These are phyloP conservation scores for Chalara sp. DNA, from an alignment of 2,329 filamentous ascomycete species.

Conservation along the genomic window DNA sequence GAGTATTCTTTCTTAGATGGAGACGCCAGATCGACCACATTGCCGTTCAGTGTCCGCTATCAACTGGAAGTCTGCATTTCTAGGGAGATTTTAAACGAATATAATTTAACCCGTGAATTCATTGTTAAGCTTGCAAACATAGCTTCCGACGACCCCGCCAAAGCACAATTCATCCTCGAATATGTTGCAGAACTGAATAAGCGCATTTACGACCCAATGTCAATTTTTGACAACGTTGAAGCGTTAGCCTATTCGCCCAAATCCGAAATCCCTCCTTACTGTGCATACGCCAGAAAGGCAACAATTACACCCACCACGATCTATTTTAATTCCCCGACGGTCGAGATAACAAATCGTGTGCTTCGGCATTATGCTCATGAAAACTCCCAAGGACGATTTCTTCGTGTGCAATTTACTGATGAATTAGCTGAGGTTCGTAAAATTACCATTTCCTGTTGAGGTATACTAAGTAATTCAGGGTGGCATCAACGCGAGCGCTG, in stretches of 20 bases:
- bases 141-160: conserved; percentile 32
- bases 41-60: conserved; percentile 73
- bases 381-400: conserved; percentile 66
- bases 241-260: conserved; percentile 40
- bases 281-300: conserved; percentile 67
- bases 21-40: conserved; percentile 27
- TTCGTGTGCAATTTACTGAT: conserved; percentile 85
- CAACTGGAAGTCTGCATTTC: conserved; percentile 94
- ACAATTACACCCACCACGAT: conserved; percentile 80
- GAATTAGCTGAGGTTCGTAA: conserved; percentile 46
- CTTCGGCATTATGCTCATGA: conserved; percentile 60
- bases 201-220: conserved; percentile 62
- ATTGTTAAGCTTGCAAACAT: conserved; percentile 51
- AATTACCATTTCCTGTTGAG: conserved; percentile 9
- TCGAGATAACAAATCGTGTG: conserved; percentile 86
- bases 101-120: conserved; percentile 63
- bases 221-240: conserved; percentile 55
- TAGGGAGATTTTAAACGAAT: conserved; percentile 67
- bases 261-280: conserved; percentile 60
- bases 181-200: conserved; percentile 61
- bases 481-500: conserved; percentile 48
- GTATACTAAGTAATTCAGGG: conserved; percentile 34
- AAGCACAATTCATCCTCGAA: conserved; percentile 64
- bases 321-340: conserved; percentile 66
- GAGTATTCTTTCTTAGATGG: conserved; percentile 14